These are phyloP conservation scores for Annulohypoxylon nitens DNA, from an alignment of 495 filamentous ascomycete species.

Conservation along the genomic window DNA sequence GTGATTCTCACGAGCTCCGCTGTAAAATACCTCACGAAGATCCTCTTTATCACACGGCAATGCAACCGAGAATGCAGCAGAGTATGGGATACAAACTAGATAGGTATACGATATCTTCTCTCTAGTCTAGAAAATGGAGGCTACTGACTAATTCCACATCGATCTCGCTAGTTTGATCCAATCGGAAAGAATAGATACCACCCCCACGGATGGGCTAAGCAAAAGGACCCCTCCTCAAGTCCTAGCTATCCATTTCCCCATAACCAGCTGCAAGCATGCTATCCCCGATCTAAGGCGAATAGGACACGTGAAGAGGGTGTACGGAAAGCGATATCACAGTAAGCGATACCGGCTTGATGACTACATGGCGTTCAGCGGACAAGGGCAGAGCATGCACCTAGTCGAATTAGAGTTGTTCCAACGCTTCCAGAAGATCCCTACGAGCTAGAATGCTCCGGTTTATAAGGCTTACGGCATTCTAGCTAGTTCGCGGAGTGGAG, in stretches of 20 bases:
- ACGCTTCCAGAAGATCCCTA: conserved; percentile 5
- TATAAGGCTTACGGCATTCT: conserved; percentile 18
- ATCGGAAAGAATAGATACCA: not conserved
- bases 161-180: not conserved
- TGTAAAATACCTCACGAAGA: not conserved
- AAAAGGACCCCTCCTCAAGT: not conserved
- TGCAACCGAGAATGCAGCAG: not conserved
- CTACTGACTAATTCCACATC: not conserved
- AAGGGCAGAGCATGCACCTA: not conserved
- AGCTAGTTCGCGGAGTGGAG: not conserved
- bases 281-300: not conserved
- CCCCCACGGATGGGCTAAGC: conserved; percentile 1
- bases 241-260: not conserved
- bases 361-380: not conserved
- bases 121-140: not conserved
- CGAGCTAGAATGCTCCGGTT: conserved; percentile 7
- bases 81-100: not conserved
- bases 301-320: not conserved
- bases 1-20: not conserved
- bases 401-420: conserved; percentile 13
- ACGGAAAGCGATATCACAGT: conserved; percentile 1
- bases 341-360: conserved; percentile 18
- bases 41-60: not conserved
- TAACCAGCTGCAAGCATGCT: not conserved
- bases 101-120: not conserved